Evolutionary conservation across 202 grass and related monocot species (phyloP).

Genomic region (Eragrostis tef): DNA sequence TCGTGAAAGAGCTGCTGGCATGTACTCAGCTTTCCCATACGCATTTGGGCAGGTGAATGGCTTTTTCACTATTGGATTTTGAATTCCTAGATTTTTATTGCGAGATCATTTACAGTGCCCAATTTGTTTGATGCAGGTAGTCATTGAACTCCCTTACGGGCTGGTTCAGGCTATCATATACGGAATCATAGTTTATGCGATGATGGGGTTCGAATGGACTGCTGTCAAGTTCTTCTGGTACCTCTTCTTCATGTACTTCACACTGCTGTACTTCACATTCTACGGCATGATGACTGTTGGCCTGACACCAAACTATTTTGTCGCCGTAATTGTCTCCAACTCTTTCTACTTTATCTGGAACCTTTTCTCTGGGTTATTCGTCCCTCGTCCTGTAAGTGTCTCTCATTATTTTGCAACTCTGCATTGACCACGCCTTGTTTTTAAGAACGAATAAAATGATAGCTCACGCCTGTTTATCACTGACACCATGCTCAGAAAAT

Average conservation of each 20-base stretch:
- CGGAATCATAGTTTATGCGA: conserved; percentile 70
- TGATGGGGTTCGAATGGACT: conserved; percentile 91
- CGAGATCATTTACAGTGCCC: too few relatives aligned
- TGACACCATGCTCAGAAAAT: conserved; percentile 52
- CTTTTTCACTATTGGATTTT: neutral
- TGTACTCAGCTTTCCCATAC: conserved; percentile 87
- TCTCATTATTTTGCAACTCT: neutral
- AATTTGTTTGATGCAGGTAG: conserved; percentile 57
- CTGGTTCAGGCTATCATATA: conserved; percentile 63
- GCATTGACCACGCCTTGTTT: too few relatives aligned
- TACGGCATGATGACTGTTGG: conserved; percentile 92
- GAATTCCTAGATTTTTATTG: too few relatives aligned
- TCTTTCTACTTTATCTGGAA: conserved; percentile 82
- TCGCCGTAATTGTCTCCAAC: conserved; percentile 70
- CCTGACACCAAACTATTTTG: conserved; percentile 77
- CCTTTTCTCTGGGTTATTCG: conserved; percentile 79
- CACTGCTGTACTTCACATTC: conserved; percentile 88
- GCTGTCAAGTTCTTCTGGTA: conserved; percentile 83
- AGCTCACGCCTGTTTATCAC: conserved; percentile 14
- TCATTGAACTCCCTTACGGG: conserved; percentile 77
- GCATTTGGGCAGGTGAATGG: conserved; percentile 88
- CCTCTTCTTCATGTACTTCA: conserved; percentile 87
- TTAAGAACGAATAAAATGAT: too few relatives aligned
- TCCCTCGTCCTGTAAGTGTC: conserved; percentile 64
- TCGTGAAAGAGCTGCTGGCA: conserved; percentile 80